A percentile compares a stretch with the other conserved stretches of the same genome.
Conservation (phyloP, 768 basidiomycete genomes). For the Lenzites betulinus region DNA sequence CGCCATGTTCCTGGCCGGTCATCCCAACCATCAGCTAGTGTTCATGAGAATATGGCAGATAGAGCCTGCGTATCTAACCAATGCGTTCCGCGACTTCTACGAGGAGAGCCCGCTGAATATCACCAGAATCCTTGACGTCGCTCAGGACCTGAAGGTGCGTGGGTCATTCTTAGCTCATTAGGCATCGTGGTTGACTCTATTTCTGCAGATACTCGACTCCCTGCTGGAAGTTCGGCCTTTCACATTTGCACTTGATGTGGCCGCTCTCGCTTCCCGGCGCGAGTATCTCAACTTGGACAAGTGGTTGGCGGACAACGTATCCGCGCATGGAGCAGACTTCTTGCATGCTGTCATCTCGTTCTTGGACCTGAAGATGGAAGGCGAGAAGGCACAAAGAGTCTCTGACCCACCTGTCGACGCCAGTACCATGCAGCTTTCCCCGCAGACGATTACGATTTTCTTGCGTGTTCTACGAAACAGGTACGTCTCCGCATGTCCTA, state of each 20-base stretch:
- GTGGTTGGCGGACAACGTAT: slow-evolving; percentile 90
- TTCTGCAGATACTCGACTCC: slow-evolving; percentile 82
- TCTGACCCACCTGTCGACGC: slow-evolving; percentile 78
- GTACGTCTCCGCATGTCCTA: slow-evolving; percentile 44
- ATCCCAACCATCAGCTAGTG: slow-evolving; percentile 94
- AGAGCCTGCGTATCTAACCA: slow-evolving; percentile 80
- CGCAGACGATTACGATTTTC: slow-evolving; percentile 89
- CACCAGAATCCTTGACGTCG: slow-evolving; percentile 91
- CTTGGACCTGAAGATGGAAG: slow-evolving; percentile 90
- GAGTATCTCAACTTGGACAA: slow-evolving; percentile 96
- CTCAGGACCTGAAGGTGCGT: slow-evolving; percentile 88
- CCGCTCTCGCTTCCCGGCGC: slow-evolving; percentile 87
- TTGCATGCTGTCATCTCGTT: slow-evolving; percentile 86
- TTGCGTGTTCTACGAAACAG: slow-evolving; percentile 85
- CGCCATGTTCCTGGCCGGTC: slow-evolving; percentile 87
- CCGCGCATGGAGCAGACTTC: slow-evolving; percentile 81
- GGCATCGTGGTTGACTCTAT: background rate
- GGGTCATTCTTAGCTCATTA: background rate
- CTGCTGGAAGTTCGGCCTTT: slow-evolving; percentile 88
- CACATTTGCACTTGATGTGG: slow-evolving; percentile 90
- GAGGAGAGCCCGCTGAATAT: slow-evolving; percentile 91
- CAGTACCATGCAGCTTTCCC: slow-evolving; percentile 84
- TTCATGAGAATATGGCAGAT: slow-evolving; percentile 97
- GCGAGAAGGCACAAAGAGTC: slow-evolving; percentile 74
- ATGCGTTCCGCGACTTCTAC: slow-evolving; percentile 91